Evolutionary conservation across 306 rosid species (phyloP).

Genomic region (Prunus fruticosa): DNA sequence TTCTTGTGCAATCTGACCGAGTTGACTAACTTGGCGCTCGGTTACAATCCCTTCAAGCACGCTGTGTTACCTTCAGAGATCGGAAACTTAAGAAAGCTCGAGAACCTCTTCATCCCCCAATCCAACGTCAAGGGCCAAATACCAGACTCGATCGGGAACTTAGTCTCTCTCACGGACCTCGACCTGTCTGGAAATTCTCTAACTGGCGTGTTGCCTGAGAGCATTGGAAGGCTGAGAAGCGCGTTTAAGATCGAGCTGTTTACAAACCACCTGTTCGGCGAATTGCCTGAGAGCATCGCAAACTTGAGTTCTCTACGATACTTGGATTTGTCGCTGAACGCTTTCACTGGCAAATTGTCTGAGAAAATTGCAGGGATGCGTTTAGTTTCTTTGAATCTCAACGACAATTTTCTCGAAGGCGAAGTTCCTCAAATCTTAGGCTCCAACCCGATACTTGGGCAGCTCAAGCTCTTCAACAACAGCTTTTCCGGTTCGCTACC

Average conservation of each 20-base stretch:
- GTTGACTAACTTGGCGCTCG: constrained; percentile 46
- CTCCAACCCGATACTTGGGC: constrained; percentile 37
- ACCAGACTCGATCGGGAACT: constrained; percentile 68
- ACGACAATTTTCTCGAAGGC: constrained; percentile 68
- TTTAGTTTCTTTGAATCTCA: constrained; percentile 40
- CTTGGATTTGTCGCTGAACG: constrained; percentile 69
- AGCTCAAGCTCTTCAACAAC: constrained; percentile 66
- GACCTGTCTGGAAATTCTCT: constrained; percentile 55
- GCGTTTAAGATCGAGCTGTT: constrained; percentile 41
- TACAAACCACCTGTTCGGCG: constrained; percentile 50
- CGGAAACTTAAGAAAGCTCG: constrained; percentile 63
- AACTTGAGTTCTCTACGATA: constrained; percentile 41
- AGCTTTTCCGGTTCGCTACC: constrained; percentile 63
- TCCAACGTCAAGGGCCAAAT: constrained; percentile 52
- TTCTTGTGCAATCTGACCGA: constrained; percentile 58
- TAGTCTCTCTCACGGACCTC: constrained; percentile 44
- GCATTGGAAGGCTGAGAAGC: constrained; percentile 47
- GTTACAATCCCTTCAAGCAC: constrained; percentile 35
- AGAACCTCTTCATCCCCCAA: constrained; percentile 15
- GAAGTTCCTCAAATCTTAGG: constrained; percentile 53
- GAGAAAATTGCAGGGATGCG: constrained; percentile 38
- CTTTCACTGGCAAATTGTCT: constrained; percentile 55
- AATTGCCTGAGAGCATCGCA: constrained; percentile 57
- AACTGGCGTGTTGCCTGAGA: constrained; percentile 59
- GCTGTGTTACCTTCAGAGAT: constrained; percentile 54